Percentiles rank a stretch among this genome's conserved stretches.
Evolutionary conservation across 73 alveolate species (phyloP).

Genomic region (Paramecium biaurelia): DNA sequence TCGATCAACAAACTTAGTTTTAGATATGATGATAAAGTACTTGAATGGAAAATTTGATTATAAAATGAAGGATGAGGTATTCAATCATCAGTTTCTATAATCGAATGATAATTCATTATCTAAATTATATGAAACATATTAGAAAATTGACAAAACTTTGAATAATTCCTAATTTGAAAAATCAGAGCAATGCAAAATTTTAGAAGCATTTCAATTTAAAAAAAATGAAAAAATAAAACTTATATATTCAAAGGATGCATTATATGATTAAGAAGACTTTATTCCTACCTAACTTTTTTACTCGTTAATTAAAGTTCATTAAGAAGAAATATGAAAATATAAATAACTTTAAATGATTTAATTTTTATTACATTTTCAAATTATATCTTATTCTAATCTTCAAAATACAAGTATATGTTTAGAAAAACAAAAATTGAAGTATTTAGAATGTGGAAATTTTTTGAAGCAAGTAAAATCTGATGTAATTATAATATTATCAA

Average conservation of each 20-base stretch:
- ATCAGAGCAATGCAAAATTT: background rate
- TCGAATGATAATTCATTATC: background rate
- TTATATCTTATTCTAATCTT: background rate
- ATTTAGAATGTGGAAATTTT: background rate
- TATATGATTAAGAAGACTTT: background rate
- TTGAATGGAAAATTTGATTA: slow-evolving; percentile 1
- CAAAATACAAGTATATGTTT: background rate
- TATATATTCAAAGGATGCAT: background rate
- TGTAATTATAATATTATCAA: background rate
- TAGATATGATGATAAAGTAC: background rate
- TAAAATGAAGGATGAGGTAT: background rate
- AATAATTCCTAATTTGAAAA: background rate
- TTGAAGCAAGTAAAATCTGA: background rate
- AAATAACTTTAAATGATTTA: background rate
- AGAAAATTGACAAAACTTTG: background rate
- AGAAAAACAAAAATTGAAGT: background rate
- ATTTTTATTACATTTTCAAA: background rate
- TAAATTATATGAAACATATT: background rate
- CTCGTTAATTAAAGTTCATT: background rate
- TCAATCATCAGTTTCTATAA: background rate
- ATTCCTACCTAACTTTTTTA: background rate
- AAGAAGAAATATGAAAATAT: background rate
- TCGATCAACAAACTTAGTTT: background rate
- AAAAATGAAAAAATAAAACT: background rate
- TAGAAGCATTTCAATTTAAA: background rate